Evolutionary conservation across 495 filamentous ascomycete genomes (phyloP), one percentile per base, ranked within the genome.

Genomic region (Pseudevernia furfuracea): DNA sequence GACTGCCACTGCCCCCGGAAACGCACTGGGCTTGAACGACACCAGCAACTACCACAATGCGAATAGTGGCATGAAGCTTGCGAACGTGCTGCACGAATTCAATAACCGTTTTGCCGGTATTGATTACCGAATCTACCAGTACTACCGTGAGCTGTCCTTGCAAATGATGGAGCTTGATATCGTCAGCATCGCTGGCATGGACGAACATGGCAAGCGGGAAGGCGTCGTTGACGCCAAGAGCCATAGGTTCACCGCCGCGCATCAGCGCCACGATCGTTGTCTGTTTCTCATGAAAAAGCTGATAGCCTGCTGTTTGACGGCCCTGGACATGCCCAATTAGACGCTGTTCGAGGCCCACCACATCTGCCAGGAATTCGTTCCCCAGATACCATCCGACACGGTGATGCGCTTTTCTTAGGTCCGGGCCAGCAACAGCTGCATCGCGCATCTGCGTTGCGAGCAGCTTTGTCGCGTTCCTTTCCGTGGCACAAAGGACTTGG

Each of bases 221-320:
- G 30, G 75, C 80, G 3, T 85, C 77, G 67, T 70, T 84, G 63
- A 89, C 77, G 9, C 86, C 85, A 9, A 78, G 74, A n/a, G 86
- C 86, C 82, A 89, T 85, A 17, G 85, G 75, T 70, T 87, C 84
- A 34, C 86, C 85, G 25, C 82, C 86, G 37, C 86, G 82, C 86
- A 89, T 87, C 32, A 89, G 71, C 0, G 84, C 72, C 17, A 89
- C 77, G 52, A 89, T 87, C 21, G 78, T 66, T 6, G 84, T 88
- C 25, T 73, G 64, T 12, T 73, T 10, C 71, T 89, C 83, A 48
- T 80, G 43, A 0, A 61, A 44, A 11, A 88, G 77, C 14, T 79
- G 79, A 69, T 84, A 76, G n/a, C 86, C 85, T 1, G 36, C 66
- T 4, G 75, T 81, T 11, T 48, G 21, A 53, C 80, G 63, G 34